These are phyloP conservation scores for Phytophthora palmivora DNA, from an alignment of 352 stramenopile species.

Conservation along the genomic window DNA sequence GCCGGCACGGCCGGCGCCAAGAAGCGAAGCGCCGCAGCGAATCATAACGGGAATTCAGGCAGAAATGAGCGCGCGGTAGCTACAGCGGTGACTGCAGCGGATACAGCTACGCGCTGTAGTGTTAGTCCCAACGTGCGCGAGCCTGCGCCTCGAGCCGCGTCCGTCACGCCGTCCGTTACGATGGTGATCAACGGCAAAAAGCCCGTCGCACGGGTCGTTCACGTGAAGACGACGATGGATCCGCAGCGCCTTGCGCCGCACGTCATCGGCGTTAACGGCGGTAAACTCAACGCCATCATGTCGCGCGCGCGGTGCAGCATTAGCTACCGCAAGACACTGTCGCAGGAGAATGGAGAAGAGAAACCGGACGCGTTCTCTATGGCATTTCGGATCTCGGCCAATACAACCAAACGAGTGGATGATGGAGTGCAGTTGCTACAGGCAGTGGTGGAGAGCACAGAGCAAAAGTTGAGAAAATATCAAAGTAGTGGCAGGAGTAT, in stretches of 20 bases:
- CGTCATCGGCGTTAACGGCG: constrained; percentile 53
- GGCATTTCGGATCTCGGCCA: constrained; percentile 62
- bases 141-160: neutral
- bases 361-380: constrained; percentile 35
- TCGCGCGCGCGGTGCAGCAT: constrained; percentile 64
- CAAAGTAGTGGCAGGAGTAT: neutral
- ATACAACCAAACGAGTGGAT: constrained; percentile 55
- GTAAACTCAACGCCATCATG: constrained; percentile 71
- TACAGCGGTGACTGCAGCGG: neutral
- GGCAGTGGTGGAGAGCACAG: constrained; percentile 44
- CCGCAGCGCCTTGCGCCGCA: constrained; percentile 50
- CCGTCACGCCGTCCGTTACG: constrained; percentile 14
- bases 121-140: constrained; percentile 5
- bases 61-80: constrained; percentile 9
- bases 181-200: constrained; percentile 27
- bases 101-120: neutral
- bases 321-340: constrained; percentile 38
- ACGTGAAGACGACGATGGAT: constrained; percentile 53
- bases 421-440: constrained; percentile 43
- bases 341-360: constrained; percentile 1
- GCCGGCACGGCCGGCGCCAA: constrained; percentile 11
- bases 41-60: neutral
- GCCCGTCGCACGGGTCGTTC: constrained; percentile 35
- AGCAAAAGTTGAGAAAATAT: constrained; percentile 44
- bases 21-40: constrained; percentile 11